Evolutionary conservation across 2,329 filamentous ascomycete species (phyloP).

Genomic region (Periconia digitata): DNA sequence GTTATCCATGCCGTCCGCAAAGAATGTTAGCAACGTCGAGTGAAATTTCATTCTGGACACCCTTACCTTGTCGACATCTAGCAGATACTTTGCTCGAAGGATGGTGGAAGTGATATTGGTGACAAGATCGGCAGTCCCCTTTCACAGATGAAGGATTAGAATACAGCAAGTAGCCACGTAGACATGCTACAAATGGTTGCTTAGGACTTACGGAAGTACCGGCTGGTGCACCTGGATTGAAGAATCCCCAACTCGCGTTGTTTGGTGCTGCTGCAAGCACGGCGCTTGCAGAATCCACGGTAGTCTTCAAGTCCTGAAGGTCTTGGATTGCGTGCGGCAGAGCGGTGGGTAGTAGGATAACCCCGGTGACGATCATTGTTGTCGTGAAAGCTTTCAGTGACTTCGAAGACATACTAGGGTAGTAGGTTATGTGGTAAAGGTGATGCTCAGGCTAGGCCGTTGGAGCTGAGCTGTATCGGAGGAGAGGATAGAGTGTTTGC

Average conservation of each 20-base stretch:
- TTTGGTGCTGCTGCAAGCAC: slow-evolving; percentile 31
- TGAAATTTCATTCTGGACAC: neutral
- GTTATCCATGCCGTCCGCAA: slow-evolving; percentile 11
- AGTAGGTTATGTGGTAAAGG: neutral
- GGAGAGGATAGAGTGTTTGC: neutral
- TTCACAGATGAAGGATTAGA: neutral
- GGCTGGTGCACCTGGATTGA: slow-evolving; percentile 9
- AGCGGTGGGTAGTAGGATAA: slow-evolving; percentile 25
- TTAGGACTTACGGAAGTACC: slow-evolving; percentile 14
- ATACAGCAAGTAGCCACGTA: neutral
- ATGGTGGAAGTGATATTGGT: slow-evolving; percentile 36
- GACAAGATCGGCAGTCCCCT: slow-evolving; percentile 36
- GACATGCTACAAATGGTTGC: neutral
- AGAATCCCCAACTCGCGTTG: slow-evolving; percentile 30
- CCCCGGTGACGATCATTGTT: slow-evolving; percentile 30
- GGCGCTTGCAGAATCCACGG: slow-evolving; percentile 31
- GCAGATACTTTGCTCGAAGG: slow-evolving; percentile 30
- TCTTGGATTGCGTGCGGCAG: slow-evolving; percentile 32
- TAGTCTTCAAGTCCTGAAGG: slow-evolving; percentile 25
- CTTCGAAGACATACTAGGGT: slow-evolving; percentile 11
- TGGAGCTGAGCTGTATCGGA: neutral
- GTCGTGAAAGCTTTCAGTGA: slow-evolving; percentile 6
- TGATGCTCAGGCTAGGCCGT: neutral
- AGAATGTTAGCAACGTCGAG: neutral
- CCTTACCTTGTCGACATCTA: slow-evolving; percentile 33